Evolutionary conservation across 2,329 filamentous ascomycete genomes (phyloP).

Genomic region (Pseudogymnoascus sp.): DNA sequence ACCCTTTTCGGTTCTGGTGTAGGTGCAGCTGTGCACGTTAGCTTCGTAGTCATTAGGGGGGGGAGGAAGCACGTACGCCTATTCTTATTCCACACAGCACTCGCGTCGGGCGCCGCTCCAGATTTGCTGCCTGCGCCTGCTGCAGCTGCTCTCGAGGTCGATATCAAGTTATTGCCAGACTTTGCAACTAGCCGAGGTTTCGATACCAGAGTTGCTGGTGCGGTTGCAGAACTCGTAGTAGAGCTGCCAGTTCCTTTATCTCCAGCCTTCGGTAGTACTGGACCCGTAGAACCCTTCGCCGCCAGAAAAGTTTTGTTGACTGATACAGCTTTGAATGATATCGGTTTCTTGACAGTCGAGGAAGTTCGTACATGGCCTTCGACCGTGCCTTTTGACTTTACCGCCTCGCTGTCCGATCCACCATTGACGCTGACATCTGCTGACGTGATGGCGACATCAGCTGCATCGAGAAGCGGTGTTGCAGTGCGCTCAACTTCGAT

Average conservation of each 20-base stretch:
- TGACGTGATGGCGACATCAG: conserved; percentile 52
- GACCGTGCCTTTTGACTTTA: conserved; percentile 47
- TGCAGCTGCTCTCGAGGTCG: conserved; percentile 36
- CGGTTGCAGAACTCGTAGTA: conserved; percentile 35
- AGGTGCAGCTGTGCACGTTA: conserved; percentile 42
- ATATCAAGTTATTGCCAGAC: conserved; percentile 51
- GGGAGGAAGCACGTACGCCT: conserved; percentile 49
- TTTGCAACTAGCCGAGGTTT: conserved; percentile 71
- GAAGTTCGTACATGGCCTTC: conserved; percentile 49
- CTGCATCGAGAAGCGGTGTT: conserved; percentile 43
- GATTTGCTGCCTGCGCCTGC: conserved; percentile 47
- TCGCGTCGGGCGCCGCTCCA: conserved; percentile 55
- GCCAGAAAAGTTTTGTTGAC: conserved; percentile 77
- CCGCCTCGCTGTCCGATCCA: conserved; percentile 68
- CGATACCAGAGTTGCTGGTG: conserved; percentile 41
- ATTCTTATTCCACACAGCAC: conserved; percentile 83
- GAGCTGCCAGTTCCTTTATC: conserved; percentile 38
- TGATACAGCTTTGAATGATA: conserved; percentile 76
- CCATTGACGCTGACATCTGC: conserved; percentile 62
- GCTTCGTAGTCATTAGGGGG: conserved; percentile 13
- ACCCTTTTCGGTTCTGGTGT: conserved; percentile 69
- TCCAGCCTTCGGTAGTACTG: conserved; percentile 39
- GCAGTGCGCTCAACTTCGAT: conserved; percentile 39
- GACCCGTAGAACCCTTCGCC: conserved; percentile 50
- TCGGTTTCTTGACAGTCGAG: conserved; percentile 61